Percentiles rank a stretch among this genome's conserved stretches.
Conservation (phyloP, 192 early-diverging fungal genomes). For the Ambispora gerdemannii region DNA sequence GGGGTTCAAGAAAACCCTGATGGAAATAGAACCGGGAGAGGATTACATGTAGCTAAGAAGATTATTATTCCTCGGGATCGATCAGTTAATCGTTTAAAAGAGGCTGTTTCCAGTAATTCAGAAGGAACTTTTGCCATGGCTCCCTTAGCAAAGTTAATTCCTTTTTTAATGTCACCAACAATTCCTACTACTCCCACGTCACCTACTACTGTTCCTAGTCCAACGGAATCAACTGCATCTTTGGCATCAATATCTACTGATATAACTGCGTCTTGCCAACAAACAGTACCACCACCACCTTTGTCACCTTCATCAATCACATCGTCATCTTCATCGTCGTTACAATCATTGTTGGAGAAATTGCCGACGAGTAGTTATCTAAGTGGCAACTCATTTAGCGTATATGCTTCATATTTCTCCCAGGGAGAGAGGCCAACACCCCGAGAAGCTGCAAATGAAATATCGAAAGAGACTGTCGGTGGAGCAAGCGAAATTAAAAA, state of each 20-base stretch:
- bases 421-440: not conserved
- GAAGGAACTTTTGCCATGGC: constrained; percentile 12
- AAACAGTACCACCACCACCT: not conserved
- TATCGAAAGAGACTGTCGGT: not conserved
- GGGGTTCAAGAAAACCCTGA: not conserved
- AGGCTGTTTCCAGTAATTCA: not conserved
- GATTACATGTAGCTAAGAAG: not conserved
- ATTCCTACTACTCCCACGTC: not conserved
- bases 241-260: not conserved
- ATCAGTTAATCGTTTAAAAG: not conserved
- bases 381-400: not conserved
- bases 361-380: not conserved
- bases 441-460: no score
- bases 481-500: no score
- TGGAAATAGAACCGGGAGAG: not conserved
- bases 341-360: not conserved
- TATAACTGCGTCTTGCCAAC: not conserved
- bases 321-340: constrained; percentile 2
- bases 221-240: not conserved
- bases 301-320: not conserved
- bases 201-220: not conserved
- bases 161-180: constrained; percentile 9
- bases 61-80: not conserved
- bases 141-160: not conserved
- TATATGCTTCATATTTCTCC: not conserved